Evolutionary conservation across 805 yeast genomes (phyloP).

Genomic region (Suhomyces sp.): DNA sequence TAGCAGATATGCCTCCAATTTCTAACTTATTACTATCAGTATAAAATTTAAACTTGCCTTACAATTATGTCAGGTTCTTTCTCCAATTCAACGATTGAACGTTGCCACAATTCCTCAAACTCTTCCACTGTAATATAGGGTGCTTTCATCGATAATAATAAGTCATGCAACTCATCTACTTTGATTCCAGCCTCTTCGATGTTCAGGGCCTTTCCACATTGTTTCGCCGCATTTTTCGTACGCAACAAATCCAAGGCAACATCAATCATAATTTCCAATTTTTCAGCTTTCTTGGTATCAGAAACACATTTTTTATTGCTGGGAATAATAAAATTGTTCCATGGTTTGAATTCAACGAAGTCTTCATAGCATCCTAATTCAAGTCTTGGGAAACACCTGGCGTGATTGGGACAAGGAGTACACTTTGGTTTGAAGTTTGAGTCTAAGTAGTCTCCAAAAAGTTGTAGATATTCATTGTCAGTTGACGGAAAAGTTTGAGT

Average conservation of each 20-base stretch:
- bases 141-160: conserved; percentile 47
- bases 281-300: conserved; percentile 69
- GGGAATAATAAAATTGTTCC: conserved; percentile 55
- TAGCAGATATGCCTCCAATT: too few relatives aligned
- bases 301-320: conserved; percentile 56
- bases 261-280: conserved; percentile 61
- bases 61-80: conserved; percentile 69
- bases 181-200: conserved; percentile 52
- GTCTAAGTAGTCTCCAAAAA: conserved; percentile 47
- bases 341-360: conserved; percentile 50
- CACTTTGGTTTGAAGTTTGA: conserved; percentile 58
- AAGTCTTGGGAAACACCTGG: conserved; percentile 64
- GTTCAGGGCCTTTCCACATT: conserved; percentile 53
- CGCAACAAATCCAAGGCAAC: conserved; percentile 68
- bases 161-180: conserved; percentile 50
- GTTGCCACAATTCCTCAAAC: conserved; percentile 72
- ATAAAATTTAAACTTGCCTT: conserved; percentile 64
- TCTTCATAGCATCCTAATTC: conserved; percentile 71
- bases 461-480: conserved; percentile 27
- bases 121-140: conserved; percentile 56
- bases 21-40: conserved; percentile 1
- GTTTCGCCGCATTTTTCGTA: conserved; percentile 60
- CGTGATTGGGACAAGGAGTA: conserved; percentile 77
- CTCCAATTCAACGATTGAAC: conserved; percentile 59
- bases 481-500: conserved; percentile 39